These are phyloP conservation scores for Tolypocladium ophioglossoides DNA, from an alignment of 2,329 filamentous ascomycete species.

Conservation along the genomic window DNA sequence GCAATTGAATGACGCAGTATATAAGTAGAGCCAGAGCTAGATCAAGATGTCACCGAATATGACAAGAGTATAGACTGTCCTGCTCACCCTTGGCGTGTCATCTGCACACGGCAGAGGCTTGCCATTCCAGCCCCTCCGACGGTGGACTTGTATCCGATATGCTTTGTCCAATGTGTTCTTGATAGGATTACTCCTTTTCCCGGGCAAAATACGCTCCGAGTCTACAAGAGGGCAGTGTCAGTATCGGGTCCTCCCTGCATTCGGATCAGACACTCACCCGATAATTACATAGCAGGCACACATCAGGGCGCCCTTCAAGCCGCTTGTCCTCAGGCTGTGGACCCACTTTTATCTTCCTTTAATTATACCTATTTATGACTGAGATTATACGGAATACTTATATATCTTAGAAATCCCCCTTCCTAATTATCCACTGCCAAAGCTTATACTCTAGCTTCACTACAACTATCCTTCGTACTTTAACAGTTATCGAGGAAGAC, in stretches of 20 bases:
- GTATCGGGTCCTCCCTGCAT: too few relatives aligned
- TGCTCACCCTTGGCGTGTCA: not conserved
- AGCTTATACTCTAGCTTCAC: too few relatives aligned
- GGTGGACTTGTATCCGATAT: not conserved
- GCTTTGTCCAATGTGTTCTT: too few relatives aligned
- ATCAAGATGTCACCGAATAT: not conserved
- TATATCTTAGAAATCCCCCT: too few relatives aligned
- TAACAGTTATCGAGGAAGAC: too few relatives aligned
- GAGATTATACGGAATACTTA: too few relatives aligned
- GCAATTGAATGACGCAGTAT: not conserved
- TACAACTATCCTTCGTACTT: too few relatives aligned
- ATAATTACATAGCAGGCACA: conserved; percentile 45
- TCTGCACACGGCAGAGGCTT: not conserved
- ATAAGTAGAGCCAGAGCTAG: not conserved
- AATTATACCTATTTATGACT: too few relatives aligned
- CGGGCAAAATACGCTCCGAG: conserved; percentile 4
- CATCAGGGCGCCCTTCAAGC: conserved; percentile 43
- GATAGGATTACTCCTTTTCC: not conserved
- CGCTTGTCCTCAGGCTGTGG: conserved; percentile 42
- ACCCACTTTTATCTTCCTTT: too few relatives aligned
- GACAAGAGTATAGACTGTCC: not conserved
- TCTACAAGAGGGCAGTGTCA: not conserved
- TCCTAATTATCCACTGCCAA: too few relatives aligned
- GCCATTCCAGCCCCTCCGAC: not conserved
- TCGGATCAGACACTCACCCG: conserved; percentile 14